phyloP scores from a whole-genome alignment of 164 flowering plant genomes.

The Umbellularia californica region DNA sequence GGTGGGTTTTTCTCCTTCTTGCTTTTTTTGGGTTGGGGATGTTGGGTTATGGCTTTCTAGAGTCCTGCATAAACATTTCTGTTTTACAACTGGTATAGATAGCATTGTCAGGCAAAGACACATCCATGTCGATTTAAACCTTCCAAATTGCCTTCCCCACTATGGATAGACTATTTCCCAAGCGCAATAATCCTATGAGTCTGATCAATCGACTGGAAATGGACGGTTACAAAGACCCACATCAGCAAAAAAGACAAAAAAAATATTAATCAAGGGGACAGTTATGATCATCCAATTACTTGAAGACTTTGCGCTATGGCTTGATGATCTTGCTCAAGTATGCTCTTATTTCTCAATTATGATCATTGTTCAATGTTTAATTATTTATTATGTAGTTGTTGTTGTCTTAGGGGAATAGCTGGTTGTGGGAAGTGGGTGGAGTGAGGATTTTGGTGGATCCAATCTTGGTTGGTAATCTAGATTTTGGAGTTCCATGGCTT shows the following conservation, averaged over 20 bases:
- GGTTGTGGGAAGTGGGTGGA: constrained; percentile 86
- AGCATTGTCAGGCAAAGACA: too few species aligned
- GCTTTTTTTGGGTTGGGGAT: too few species aligned
- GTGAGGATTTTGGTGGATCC: constrained; percentile 83
- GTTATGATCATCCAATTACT: neutral
- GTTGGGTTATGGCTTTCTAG: neutral
- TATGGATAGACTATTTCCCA: neutral
- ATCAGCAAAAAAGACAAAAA: neutral
- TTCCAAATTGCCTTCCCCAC: neutral
- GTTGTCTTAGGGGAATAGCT: constrained; percentile 72
- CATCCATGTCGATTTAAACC: neutral
- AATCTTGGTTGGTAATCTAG: constrained; percentile 86
- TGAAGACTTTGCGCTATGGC: neutral
- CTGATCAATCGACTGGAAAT: neutral
- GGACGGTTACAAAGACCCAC: neutral
- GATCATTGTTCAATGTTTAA: neutral
- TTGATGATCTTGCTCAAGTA: neutral
- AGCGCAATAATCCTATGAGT: neutral
- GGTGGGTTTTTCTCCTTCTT: constrained; percentile 36
- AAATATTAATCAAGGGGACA: neutral
- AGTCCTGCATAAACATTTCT: too few species aligned
- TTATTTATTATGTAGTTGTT: constrained; percentile 4
- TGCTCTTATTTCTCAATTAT: neutral
- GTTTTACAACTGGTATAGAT: too few species aligned
- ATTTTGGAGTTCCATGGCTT: constrained; percentile 93